Conservation (phyloP, 371 early-diverging fungal species). For the Mucor sp. region DNA sequence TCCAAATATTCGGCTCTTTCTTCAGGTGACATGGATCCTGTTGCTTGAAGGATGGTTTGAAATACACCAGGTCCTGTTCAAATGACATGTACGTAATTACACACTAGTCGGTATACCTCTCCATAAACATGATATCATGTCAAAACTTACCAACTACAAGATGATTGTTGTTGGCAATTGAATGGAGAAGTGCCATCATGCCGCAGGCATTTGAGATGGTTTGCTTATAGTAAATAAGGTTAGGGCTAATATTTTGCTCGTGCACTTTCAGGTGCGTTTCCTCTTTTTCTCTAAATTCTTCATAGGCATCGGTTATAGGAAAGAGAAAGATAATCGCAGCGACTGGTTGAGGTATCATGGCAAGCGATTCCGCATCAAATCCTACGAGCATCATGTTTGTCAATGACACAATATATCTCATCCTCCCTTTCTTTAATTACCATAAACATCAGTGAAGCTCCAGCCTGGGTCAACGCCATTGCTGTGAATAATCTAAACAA, state of each 20-base stretch:
- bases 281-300: constrained; percentile 57
- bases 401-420: neutral
- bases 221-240: constrained; percentile 80
- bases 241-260: constrained; percentile 56
- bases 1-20: constrained; percentile 77
- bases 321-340: constrained; percentile 80
- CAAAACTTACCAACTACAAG: constrained; percentile 31
- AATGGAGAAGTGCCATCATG: constrained; percentile 80
- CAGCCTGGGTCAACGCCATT: constrained; percentile 57
- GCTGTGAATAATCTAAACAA: constrained; percentile 53
- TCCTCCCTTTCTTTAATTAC: constrained; percentile 8
- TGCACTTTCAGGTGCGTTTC: constrained; percentile 46
- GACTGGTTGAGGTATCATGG: constrained; percentile 82
- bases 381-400: constrained; percentile 30
- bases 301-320: constrained; percentile 64
- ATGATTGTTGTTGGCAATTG: constrained; percentile 69
- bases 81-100: neutral
- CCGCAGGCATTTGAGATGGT: constrained; percentile 94
- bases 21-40: constrained; percentile 58
- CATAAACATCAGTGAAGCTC: constrained; percentile 66
- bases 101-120: neutral
- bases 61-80: constrained; percentile 59
- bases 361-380: constrained; percentile 79
- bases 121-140: neutral
- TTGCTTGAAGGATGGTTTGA: constrained; percentile 58